phyloP scores from a whole-genome alignment of 805 yeast species.

The Metschnikowia aberdeeniae region DNA sequence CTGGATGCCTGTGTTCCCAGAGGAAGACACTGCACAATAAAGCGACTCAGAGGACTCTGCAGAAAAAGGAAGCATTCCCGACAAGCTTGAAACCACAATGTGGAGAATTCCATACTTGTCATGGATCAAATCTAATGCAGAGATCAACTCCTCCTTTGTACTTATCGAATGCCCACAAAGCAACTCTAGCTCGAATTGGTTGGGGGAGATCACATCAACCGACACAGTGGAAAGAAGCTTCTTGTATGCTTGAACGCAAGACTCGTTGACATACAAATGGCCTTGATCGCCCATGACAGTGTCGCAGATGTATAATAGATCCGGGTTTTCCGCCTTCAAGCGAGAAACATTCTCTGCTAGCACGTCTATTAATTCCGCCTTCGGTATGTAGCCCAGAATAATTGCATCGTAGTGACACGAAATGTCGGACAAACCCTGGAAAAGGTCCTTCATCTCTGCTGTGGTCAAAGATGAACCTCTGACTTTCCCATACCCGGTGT shows the following conservation, averaged over 20 bases:
- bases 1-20: neutral
- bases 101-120: constrained; percentile 9
- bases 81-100: constrained; percentile 16
- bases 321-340: constrained; percentile 10
- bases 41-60: constrained; percentile 14
- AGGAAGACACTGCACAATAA: constrained; percentile 26
- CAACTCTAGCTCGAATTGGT: constrained; percentile 20
- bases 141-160: constrained; percentile 8
- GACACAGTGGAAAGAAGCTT: constrained; percentile 4
- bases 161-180: constrained; percentile 12
- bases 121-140: constrained; percentile 13
- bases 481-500: constrained; percentile 74
- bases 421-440: constrained; percentile 13
- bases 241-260: constrained; percentile 15
- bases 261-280: constrained; percentile 16
- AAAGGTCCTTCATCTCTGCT: constrained; percentile 11
- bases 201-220: constrained; percentile 18
- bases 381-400: constrained; percentile 19
- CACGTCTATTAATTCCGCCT: constrained; percentile 13
- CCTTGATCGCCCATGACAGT: constrained; percentile 23
- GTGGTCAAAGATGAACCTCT: constrained; percentile 11
- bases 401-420: constrained; percentile 16
- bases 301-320: constrained; percentile 19
- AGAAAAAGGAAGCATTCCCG: constrained; percentile 11
- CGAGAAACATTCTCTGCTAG: constrained; percentile 7